These are phyloP conservation scores for Saitozyma sp. DNA, from an alignment of 768 basidiomycete genomes.

Conservation along the genomic window DNA sequence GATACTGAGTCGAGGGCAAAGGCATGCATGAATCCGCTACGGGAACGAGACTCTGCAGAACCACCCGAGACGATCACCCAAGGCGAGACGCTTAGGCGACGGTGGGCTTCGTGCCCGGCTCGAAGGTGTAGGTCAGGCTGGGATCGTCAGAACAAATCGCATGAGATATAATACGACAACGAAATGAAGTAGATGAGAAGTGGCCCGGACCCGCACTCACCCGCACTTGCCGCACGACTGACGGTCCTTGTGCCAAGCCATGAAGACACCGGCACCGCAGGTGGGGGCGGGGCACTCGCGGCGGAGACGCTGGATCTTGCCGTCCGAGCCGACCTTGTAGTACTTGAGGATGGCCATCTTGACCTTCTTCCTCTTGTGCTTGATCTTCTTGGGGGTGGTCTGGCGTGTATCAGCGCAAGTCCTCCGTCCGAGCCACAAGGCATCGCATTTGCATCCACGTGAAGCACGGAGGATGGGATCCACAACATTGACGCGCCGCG, in stretches of 20 bases:
- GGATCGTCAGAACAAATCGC: background rate
- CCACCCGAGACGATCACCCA: conserved; percentile 5
- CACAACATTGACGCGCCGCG: too few relatives aligned
- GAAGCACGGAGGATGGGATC: background rate
- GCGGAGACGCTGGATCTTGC: conserved; percentile 98
- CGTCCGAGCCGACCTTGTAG: conserved; percentile 99
- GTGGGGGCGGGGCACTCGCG: conserved; percentile 70
- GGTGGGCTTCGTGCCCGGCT: conserved; percentile 51
- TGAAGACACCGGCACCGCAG: conserved; percentile 62
- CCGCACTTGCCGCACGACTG: conserved; percentile 82
- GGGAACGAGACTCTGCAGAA: background rate
- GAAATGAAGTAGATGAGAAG: background rate
- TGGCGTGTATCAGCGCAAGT: conserved; percentile 11
- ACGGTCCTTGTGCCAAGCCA: conserved; percentile 98
- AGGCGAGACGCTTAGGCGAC: conserved; percentile 22
- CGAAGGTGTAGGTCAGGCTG: conserved; percentile 53
- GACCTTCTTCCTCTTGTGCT: conserved; percentile 99
- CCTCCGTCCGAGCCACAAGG: background rate
- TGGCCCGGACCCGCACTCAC: conserved; percentile 1
- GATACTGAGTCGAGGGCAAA: background rate
- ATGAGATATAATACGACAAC: background rate
- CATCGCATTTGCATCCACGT: background rate
- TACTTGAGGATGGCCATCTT: conserved; percentile 99
- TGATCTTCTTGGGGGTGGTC: conserved; percentile 96
- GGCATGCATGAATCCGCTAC: background rate